Percentiles rank a stretch among this genome's conserved stretches.
phyloP scores from a whole-genome alignment of 1,284 basidiomycete genomes.

The Trichosporon coremiiforme region DNA sequence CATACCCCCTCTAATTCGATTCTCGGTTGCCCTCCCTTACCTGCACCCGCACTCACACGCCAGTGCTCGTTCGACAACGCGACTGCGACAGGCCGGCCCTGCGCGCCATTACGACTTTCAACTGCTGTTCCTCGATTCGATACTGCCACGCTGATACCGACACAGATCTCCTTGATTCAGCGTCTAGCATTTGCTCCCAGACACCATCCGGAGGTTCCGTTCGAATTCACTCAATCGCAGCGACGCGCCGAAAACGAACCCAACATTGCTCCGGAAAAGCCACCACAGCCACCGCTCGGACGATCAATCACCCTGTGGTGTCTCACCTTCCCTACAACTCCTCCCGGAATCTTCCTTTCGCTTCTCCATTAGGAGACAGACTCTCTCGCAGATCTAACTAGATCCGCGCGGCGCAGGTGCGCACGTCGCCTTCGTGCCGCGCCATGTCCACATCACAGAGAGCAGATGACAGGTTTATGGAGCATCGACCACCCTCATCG shows the following conservation, averaged over 20 bases:
- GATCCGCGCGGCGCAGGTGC: constrained; percentile 17
- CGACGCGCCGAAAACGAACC: neutral
- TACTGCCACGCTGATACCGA: neutral
- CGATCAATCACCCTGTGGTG: constrained; percentile 15
- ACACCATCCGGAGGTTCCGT: no score
- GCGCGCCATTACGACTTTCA: neutral
- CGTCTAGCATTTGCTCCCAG: no score
- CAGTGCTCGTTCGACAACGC: neutral
- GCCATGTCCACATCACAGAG: constrained; percentile 11
- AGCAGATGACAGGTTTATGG: neutral
- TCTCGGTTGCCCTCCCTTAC: neutral
- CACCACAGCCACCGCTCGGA: constrained; percentile 4
- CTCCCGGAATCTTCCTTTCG: neutral
- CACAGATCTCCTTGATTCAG: no score
- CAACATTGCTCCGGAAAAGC: neutral
- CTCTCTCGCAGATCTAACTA: neutral
- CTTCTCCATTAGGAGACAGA: constrained; percentile 9
- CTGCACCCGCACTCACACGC: neutral
- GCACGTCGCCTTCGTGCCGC: constrained; percentile 13
- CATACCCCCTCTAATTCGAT: neutral
- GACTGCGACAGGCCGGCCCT: neutral
- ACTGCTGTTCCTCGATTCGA: neutral
- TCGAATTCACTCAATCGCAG: neutral
- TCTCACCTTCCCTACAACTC: constrained; percentile 4
- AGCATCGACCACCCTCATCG: neutral